These are phyloP conservation scores for Tinospora cordifolia DNA, from an alignment of 164 flowering plant genomes.

Conservation along the genomic window DNA sequence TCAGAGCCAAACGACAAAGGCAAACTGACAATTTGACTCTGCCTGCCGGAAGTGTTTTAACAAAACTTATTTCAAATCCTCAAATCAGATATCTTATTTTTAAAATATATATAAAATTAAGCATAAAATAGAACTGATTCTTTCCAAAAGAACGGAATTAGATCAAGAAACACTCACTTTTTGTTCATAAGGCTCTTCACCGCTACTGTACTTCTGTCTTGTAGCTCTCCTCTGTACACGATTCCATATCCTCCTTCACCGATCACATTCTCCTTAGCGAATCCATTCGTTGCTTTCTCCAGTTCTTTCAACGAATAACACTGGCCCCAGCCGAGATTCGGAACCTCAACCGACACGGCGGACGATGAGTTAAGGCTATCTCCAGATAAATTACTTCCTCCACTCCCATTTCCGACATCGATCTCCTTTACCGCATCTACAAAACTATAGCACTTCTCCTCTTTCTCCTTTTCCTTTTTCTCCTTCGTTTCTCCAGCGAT, in stretches of 20 bases:
- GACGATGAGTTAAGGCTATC: conserved; percentile 24
- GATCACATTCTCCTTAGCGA: conserved; percentile 56
- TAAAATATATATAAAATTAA: background rate
- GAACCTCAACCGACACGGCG: conserved; percentile 20
- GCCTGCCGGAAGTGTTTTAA: background rate
- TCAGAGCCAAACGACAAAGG: background rate
- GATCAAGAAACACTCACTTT: conserved; percentile 39
- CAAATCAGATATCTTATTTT: no score
- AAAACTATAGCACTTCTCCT: background rate
- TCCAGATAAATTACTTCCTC: conserved; percentile 18
- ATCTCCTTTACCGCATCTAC: background rate
- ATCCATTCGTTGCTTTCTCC: conserved; percentile 63
- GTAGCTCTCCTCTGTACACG: conserved; percentile 63
- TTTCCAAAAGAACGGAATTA: no score
- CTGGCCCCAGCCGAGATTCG: conserved; percentile 72
- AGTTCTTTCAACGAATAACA: conserved; percentile 76
- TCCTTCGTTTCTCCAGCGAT: conserved; percentile 12
- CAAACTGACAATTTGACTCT: conserved; percentile 6
- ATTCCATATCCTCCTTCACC: conserved; percentile 95
- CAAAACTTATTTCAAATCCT: background rate
- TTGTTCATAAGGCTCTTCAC: conserved; percentile 77
- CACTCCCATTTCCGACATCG: conserved; percentile 7
- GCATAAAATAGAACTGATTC: background rate
- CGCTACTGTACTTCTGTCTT: conserved; percentile 65
- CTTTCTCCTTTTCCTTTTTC: conserved; percentile 18